Percentiles rank a stretch among this genome's conserved stretches.
phyloP scores from a whole-genome alignment of 1,284 basidiomycete species.

The Irpex rosettiformis region DNA sequence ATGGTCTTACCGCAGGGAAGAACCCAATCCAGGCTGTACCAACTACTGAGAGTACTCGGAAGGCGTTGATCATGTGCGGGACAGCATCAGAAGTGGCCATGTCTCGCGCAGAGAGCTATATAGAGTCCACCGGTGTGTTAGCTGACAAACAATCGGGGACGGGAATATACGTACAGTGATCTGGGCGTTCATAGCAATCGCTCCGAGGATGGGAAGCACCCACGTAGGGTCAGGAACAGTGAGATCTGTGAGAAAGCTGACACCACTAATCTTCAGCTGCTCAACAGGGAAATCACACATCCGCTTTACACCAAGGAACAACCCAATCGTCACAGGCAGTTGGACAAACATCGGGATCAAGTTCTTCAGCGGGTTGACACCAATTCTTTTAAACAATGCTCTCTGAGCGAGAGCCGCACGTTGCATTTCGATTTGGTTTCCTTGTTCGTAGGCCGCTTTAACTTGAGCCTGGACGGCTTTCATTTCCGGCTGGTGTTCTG shows the following conservation, averaged over 20 bases:
- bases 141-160: background rate
- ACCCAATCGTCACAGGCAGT: conserved; percentile 75
- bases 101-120: conserved; percentile 56
- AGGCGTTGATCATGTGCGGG: conserved; percentile 70
- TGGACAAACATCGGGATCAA: conserved; percentile 67
- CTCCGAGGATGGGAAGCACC: conserved; percentile 68
- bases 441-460: conserved; percentile 30
- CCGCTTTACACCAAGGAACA: conserved; percentile 82
- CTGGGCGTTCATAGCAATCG: conserved; percentile 68
- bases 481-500: conserved; percentile 60
- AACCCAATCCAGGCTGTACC: conserved; percentile 59
- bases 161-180: conserved; percentile 50
- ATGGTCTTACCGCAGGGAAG: conserved; percentile 50
- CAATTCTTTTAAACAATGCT: conserved; percentile 66
- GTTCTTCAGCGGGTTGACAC: conserved; percentile 61
- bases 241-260: conserved; percentile 76
- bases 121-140: conserved; percentile 3
- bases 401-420: conserved; percentile 53
- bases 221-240: conserved; percentile 78
- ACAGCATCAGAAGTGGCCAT: conserved; percentile 50
- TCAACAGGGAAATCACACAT: conserved; percentile 72
- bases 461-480: conserved; percentile 51
- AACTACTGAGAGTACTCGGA: conserved; percentile 60
- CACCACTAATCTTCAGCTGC: conserved; percentile 77
- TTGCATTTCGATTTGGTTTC: conserved; percentile 56